Percentiles rank a stretch among this genome's conserved stretches.
phyloP scores from a whole-genome alignment of 768 basidiomycete genomes.

The Coprinellus aureogranulatus region DNA sequence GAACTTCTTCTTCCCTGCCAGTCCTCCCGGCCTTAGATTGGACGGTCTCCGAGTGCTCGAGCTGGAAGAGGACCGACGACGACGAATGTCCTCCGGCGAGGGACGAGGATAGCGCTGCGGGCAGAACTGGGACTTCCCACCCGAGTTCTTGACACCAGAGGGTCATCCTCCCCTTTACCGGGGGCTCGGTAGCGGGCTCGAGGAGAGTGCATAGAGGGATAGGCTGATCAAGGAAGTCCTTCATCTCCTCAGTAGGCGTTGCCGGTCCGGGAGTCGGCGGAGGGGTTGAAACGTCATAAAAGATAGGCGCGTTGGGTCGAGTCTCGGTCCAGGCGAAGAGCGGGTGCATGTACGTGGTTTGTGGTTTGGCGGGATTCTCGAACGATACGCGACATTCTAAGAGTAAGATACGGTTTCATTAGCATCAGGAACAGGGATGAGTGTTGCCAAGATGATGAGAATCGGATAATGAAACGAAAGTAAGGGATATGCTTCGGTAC shows the following conservation, averaged over 20 bases:
- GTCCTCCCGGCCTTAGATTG: not conserved
- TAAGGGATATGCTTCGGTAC: not conserved
- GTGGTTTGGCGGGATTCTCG: conserved; percentile 30
- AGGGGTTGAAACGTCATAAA: conserved; percentile 55
- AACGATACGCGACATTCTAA: conserved; percentile 34
- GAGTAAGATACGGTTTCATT: not conserved
- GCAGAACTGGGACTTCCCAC: conserved; percentile 50
- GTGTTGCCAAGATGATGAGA: not conserved
- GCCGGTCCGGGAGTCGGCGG: conserved; percentile 30
- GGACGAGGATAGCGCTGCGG: conserved; percentile 43
- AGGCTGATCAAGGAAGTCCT: conserved; percentile 37
- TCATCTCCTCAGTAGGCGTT: conserved; percentile 24
- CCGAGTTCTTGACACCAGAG: conserved; percentile 52
- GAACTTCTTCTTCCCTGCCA: conserved; percentile 7
- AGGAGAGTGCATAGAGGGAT: conserved; percentile 56
- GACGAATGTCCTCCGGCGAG: not conserved
- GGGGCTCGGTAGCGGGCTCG: conserved; percentile 66
- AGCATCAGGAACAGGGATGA: not conserved
- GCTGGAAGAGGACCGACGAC: not conserved
- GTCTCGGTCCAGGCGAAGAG: conserved; percentile 43
- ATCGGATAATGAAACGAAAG: not conserved
- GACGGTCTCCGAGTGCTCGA: not conserved
- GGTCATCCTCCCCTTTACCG: conserved; percentile 43
- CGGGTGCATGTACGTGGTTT: conserved; percentile 59
- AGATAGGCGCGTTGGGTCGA: conserved; percentile 46